phyloP scores from a whole-genome alignment of 768 basidiomycete genomes.

The Tulasnella sp. region DNA sequence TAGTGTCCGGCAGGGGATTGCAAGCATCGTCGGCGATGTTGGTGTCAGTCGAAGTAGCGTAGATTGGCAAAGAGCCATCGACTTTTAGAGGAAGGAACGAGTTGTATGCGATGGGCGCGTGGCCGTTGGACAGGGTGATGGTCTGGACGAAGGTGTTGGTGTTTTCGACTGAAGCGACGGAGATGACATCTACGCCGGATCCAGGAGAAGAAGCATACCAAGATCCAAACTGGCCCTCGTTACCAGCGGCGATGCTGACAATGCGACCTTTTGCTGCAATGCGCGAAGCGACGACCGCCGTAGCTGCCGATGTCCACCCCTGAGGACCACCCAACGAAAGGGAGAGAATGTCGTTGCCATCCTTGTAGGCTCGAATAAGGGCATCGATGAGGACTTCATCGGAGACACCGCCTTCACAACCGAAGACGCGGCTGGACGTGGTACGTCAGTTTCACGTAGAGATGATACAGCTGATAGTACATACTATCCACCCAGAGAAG shows the following conservation, averaged over 20 bases:
- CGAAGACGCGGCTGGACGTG: slow-evolving; percentile 38
- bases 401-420: slow-evolving; percentile 28
- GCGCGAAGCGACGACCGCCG: slow-evolving; percentile 61
- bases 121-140: slow-evolving; percentile 33
- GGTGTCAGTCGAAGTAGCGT: slow-evolving; percentile 45
- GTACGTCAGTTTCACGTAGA: slow-evolving; percentile 51
- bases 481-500: slow-evolving; percentile 56
- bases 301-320: slow-evolving; percentile 65
- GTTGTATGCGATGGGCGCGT: slow-evolving; percentile 61
- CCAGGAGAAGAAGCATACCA: slow-evolving; percentile 46
- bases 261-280: slow-evolving; percentile 61
- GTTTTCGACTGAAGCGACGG: slow-evolving; percentile 43
- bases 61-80: slow-evolving; percentile 43
- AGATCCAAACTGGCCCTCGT: slow-evolving; percentile 44
- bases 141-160: slow-evolving; percentile 2
- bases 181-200: slow-evolving; percentile 56
- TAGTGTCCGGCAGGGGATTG: slow-evolving; percentile 41
- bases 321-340: slow-evolving; percentile 30
- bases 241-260: slow-evolving; percentile 50
- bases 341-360: slow-evolving; percentile 31
- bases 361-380: slow-evolving; percentile 34
- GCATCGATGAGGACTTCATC: slow-evolving; percentile 34
- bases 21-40: slow-evolving; percentile 44
- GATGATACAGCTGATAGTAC: slow-evolving; percentile 62
- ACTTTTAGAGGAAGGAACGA: slow-evolving; percentile 39